Conservation (phyloP, 2,329 filamentous ascomycete genomes). For the Fusarium burgessii region DNA sequence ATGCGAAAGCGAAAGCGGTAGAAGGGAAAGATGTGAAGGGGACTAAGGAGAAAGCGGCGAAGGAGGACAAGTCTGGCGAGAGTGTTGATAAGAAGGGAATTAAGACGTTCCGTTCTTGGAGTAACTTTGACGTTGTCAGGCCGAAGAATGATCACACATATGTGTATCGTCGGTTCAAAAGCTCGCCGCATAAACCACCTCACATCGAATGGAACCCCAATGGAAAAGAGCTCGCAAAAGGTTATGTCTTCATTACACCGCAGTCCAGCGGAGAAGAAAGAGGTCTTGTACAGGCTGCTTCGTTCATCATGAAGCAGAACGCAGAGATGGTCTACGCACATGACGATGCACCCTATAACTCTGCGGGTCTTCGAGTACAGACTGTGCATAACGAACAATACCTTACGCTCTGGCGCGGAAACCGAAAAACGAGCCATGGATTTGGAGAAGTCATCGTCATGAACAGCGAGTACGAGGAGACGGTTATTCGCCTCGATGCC, state of each 20-base stretch:
- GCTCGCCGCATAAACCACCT: conserved; percentile 41
- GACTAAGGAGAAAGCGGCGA: neutral
- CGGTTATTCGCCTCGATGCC: conserved; percentile 18
- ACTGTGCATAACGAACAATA: conserved; percentile 47
- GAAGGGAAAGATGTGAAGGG: neutral
- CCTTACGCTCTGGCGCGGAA: conserved; percentile 49
- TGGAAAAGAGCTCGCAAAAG: conserved; percentile 37
- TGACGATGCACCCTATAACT: conserved; percentile 25
- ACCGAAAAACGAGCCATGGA: conserved; percentile 45
- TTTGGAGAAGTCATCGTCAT: conserved; percentile 50
- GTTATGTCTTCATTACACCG: conserved; percentile 46
- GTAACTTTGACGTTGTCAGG: conserved; percentile 34
- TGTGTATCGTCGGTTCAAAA: conserved; percentile 42
- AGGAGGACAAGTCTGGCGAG: neutral
- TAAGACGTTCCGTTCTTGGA: conserved; percentile 32
- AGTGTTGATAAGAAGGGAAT: conserved; percentile 4
- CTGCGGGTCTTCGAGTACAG: conserved; percentile 46
- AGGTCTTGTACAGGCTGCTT: conserved; percentile 27
- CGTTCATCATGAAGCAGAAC: conserved; percentile 44
- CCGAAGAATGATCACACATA: conserved; percentile 26
- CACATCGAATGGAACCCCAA: conserved; percentile 33
- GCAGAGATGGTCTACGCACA: conserved; percentile 48
- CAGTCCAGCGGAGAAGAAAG: conserved; percentile 13
- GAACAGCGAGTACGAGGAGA: conserved; percentile 46
- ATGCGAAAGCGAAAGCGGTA: neutral